A percentile compares a stretch with the other conserved stretches of the same genome.
Conservation (phyloP, 2,329 filamentous ascomycete genomes). For the Dactylellina leptospora region DNA sequence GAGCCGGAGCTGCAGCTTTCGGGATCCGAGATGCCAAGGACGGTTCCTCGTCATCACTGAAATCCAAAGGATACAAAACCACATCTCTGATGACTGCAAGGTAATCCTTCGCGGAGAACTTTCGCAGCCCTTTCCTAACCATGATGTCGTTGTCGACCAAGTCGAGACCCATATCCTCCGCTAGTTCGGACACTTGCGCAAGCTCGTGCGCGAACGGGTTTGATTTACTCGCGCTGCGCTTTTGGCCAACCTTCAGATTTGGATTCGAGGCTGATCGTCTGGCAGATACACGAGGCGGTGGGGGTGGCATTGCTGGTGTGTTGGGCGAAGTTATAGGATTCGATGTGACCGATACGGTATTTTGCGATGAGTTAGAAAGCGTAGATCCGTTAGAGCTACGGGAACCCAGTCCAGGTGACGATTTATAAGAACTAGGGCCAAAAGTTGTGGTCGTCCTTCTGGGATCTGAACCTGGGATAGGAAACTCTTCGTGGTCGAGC, state of each 20-base stretch:
- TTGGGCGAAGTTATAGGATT: constrained; percentile 5
- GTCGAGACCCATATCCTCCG: constrained; percentile 73
- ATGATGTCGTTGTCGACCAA: constrained; percentile 75
- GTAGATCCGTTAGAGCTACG: constrained; percentile 11
- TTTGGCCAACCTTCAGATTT: constrained; percentile 57
- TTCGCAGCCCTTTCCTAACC: constrained; percentile 73
- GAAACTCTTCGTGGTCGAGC: constrained; percentile 18
- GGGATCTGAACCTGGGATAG: constrained; percentile 22
- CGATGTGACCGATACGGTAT: constrained; percentile 57
- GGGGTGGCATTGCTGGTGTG: constrained; percentile 36
- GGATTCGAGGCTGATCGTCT: constrained; percentile 46
- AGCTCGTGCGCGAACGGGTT: constrained; percentile 91
- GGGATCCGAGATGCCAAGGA: neutral
- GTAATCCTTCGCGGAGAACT: constrained; percentile 83
- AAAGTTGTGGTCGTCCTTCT: constrained; percentile 22
- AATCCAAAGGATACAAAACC: constrained; percentile 10
- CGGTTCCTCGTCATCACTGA: constrained; percentile 7
- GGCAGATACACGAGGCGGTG: constrained; percentile 35
- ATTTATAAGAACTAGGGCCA: constrained; percentile 26
- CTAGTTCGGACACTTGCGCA: constrained; percentile 89
- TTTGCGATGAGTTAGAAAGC: constrained; percentile 55
- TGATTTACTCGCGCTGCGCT: constrained; percentile 59
- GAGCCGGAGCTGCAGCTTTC: neutral
- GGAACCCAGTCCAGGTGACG: neutral
- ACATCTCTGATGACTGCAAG: constrained; percentile 71